Evolutionary conservation across 495 filamentous ascomycete genomes (phyloP).

Genomic region (Penicillium ochrochloron): DNA sequence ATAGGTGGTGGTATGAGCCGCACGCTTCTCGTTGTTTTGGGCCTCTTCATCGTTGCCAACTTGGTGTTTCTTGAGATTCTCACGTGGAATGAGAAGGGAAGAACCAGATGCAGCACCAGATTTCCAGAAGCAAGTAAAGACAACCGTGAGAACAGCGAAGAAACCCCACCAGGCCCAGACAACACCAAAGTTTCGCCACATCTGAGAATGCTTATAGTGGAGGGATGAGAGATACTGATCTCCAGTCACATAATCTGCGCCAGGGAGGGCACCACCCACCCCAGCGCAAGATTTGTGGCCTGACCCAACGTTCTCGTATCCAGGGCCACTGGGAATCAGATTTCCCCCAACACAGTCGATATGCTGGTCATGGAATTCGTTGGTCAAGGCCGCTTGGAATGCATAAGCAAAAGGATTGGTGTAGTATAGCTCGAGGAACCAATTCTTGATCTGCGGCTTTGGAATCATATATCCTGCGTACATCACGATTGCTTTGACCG

Average conservation of each 20-base stretch:
- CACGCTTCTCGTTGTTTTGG: constrained; percentile 27
- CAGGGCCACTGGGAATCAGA: constrained; percentile 44
- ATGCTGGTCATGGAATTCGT: constrained; percentile 63
- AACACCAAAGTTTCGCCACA: constrained; percentile 53
- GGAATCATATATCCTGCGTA: constrained; percentile 65
- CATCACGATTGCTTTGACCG: constrained; percentile 52
- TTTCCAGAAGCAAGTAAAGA: constrained; percentile 41
- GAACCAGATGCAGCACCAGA: constrained; percentile 30
- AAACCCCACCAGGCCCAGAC: constrained; percentile 49
- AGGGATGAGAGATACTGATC: constrained; percentile 54
- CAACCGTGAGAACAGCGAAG: constrained; percentile 40
- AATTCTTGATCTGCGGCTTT: constrained; percentile 67
- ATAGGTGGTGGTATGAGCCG: constrained; percentile 8
- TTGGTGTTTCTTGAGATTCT: constrained; percentile 34
- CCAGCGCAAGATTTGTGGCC: constrained; percentile 55
- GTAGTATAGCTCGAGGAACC: constrained; percentile 75
- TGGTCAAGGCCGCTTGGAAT: constrained; percentile 68
- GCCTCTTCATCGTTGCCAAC: constrained; percentile 37
- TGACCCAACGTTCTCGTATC: constrained; percentile 32
- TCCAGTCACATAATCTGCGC: constrained; percentile 48
- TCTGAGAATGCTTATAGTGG: constrained; percentile 47
- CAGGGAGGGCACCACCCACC: constrained; percentile 50
- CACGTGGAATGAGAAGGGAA: constrained; percentile 44
- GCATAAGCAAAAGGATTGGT: constrained; percentile 74
- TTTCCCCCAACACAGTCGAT: constrained; percentile 53